phyloP scores from a whole-genome alignment of 208 protist genomes.

The Acanthamoeba lenticulata region DNA sequence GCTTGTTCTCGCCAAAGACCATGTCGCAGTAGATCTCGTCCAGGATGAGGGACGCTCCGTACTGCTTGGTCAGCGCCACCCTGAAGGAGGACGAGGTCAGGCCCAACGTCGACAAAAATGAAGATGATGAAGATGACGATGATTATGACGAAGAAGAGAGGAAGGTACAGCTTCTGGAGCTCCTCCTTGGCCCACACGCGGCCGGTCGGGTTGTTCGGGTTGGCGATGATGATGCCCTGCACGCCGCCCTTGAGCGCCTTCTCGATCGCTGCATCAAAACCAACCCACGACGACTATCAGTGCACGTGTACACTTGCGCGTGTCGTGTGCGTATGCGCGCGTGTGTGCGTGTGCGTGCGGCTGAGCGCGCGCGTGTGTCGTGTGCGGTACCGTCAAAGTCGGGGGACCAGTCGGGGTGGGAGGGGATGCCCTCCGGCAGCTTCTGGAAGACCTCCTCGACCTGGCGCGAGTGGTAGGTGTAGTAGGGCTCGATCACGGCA shows the following conservation, averaged over 20 bases:
- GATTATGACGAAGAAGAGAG: not conserved
- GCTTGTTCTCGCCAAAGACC: not conserved
- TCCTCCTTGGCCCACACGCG: constrained; percentile 50
- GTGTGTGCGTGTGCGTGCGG: no score
- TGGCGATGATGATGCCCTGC: constrained; percentile 5
- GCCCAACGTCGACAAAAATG: not conserved
- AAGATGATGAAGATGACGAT: not conserved
- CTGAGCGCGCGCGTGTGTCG: not conserved
- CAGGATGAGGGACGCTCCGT: not conserved
- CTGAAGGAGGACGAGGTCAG: not conserved
- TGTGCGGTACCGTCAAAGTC: not conserved
- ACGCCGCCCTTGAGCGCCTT: constrained; percentile 3
- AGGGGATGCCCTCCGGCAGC: constrained; percentile 1
- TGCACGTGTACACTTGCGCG: not conserved
- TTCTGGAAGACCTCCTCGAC: constrained; percentile 42
- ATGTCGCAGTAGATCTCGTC: constrained; percentile 70
- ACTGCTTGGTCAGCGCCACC: constrained; percentile 29
- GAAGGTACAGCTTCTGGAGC: constrained; percentile 43
- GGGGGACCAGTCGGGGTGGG: not conserved
- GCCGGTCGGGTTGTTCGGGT: constrained; percentile 25
- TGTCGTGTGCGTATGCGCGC: not conserved
- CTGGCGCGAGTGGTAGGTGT: constrained; percentile 64
- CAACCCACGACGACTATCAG: not conserved
- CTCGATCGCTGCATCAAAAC: not conserved
- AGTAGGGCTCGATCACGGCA: constrained; percentile 59